phyloP scores from a whole-genome alignment of 1,284 basidiomycete genomes.

The Trametes sp. region DNA sequence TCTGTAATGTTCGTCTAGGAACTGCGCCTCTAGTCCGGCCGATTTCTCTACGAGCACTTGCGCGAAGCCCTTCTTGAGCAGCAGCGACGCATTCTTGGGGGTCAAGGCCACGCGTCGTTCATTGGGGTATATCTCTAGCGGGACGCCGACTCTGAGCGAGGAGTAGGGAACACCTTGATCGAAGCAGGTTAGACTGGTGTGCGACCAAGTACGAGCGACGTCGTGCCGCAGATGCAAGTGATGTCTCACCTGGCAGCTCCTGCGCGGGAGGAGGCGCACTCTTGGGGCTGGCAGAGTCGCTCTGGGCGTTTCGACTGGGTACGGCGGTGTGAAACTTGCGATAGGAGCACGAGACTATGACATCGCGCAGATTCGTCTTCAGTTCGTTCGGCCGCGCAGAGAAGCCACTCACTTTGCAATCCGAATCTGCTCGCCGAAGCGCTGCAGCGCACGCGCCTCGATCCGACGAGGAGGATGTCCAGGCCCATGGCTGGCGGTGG shows the following conservation, averaged over 20 bases:
- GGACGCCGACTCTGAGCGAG: slow-evolving; percentile 78
- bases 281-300: slow-evolving; percentile 24
- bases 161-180: slow-evolving; percentile 70
- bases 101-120: slow-evolving; percentile 84
- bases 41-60: slow-evolving; percentile 75
- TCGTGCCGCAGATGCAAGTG: neutral
- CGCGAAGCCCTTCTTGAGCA: slow-evolving; percentile 83
- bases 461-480: slow-evolving; percentile 29
- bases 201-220: neutral
- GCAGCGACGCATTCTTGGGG: slow-evolving; percentile 73
- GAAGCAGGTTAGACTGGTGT: neutral
- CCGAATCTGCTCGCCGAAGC: slow-evolving; percentile 12
- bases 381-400: slow-evolving; percentile 13
- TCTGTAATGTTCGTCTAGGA: slow-evolving; percentile 79
- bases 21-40: slow-evolving; percentile 78
- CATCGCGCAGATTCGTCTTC: slow-evolving; percentile 9
- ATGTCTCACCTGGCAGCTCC: slow-evolving; percentile 33
- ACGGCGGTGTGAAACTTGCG: slow-evolving; percentile 37
- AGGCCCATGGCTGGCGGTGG: slow-evolving; percentile 28
- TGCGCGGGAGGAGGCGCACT: slow-evolving; percentile 28
- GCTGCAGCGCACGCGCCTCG: slow-evolving; percentile 26
- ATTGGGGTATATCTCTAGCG: slow-evolving; percentile 75
- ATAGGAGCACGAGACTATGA: slow-evolving; percentile 35
- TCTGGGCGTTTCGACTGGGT: slow-evolving; percentile 33
- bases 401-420: slow-evolving; percentile 23